Evolutionary conservation across 1,139 yeast species (phyloP), one percentile per base, ranked within the genome.

Genomic region (Geotrichum fermentans): DNA sequence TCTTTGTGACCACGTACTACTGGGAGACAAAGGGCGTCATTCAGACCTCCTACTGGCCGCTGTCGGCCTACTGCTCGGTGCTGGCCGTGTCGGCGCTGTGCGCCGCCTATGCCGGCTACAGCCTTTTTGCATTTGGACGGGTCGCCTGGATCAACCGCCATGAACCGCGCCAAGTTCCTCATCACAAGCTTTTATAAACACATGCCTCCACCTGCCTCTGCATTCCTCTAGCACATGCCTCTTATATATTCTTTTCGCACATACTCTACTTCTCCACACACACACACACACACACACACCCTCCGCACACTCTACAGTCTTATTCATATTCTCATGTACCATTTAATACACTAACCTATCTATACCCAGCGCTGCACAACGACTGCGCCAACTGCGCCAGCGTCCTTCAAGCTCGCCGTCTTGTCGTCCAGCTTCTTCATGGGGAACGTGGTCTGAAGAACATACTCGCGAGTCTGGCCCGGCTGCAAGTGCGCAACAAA

Each of bases 371-470:
- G 80, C 66, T 90, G 97, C 16, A 90, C 89, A 30, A 90, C 81
- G n/a, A 88, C 96, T 0, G 97, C 80, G 58, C 87, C 87, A 52
- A 78, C 77, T 58, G 88, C 73, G 43, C 87, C 86, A 3, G 95
- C 95, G 34, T 81, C 90, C 50, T 74, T 79, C 42, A 92, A 78
- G 1, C 83, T 75, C 36, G 73, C 63, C 5, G 70, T 72, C 36
- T 73, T 70, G 52, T 84, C 80, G 46, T 76, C 80, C 45, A 90
- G 78, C 35, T 84, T 82, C 64, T 80, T 78, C 34, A 86, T 82
- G 14, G 98, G 98, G 70, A 87, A 88, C 0, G 95, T 81, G 55
- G 86, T 82, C 55, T 86, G 85, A 56, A 92, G 73, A 2, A 78
- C 74, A 67, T 86, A 92, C 2, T 71, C 64, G 59, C 84, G 74